A percentile compares a stretch with the other conserved stretches of the same genome.
These are phyloP conservation scores for Phalaenopsis equestris DNA, from an alignment of 106 monocot species.

Conservation along the genomic window DNA sequence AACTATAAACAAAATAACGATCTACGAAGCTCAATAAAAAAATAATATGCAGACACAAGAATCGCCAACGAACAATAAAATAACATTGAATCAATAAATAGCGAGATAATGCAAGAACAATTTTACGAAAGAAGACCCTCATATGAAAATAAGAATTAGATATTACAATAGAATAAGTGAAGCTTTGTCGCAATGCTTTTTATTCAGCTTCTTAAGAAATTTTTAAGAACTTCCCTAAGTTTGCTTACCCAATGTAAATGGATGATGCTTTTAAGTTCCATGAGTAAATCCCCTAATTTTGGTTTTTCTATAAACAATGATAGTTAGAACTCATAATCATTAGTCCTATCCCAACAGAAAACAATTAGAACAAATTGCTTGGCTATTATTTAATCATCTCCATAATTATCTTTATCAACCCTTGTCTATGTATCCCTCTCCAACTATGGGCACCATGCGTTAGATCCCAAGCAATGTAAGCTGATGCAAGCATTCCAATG, in stretches of 20 bases:
- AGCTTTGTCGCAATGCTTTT: background rate
- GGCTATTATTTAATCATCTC: background rate
- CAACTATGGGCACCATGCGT: background rate
- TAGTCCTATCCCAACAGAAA: background rate
- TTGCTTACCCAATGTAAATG: background rate
- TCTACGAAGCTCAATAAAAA: background rate
- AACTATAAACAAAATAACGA: background rate
- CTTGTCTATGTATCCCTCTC: background rate
- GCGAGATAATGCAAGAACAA: background rate
- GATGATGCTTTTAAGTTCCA: background rate
- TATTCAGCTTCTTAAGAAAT: background rate
- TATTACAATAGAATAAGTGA: background rate
- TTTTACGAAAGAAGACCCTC: background rate
- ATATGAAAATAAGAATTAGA: background rate
- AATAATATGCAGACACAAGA: background rate
- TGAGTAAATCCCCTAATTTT: background rate
- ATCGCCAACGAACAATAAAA: background rate
- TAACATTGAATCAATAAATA: background rate
- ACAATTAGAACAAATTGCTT: background rate
- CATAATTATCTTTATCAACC: background rate
- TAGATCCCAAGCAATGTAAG: background rate
- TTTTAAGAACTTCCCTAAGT: background rate
- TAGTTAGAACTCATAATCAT: background rate
- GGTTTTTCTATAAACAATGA: background rate
- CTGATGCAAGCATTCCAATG: too few species aligned